Evolutionary conservation across 176 grass and related monocot genomes (phyloP), one percentile per base, ranked within the genome.

Genomic region (Rhynchospora tenuis): DNA sequence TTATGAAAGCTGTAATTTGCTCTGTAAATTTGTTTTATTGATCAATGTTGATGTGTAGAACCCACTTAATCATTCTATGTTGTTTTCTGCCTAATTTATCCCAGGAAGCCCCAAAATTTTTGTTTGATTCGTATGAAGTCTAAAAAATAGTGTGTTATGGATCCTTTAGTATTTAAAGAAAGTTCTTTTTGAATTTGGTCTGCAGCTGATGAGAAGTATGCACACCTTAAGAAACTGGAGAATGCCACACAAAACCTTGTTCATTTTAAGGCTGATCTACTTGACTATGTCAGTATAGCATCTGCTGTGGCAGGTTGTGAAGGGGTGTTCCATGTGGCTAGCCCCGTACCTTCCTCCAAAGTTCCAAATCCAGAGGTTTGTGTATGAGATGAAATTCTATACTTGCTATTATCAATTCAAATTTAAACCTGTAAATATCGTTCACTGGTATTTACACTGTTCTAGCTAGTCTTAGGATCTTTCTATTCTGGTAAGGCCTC

Each of bases 301-400:
- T 61, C 66, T 2, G 81, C 89, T 55, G 71, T 97, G 66, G 59
- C 85, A 46, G 89, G 87, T 72, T 93, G 91, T 38, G 84, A 81
- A 43, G 91, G 84, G 28, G 86, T 97, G 17, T 93, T 97, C 84
- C 91, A 97, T 73, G 84, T 88, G 54, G 94, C 91, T 5, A 89
- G 94, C 72, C 86, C 91, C 33, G 89, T 91, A 42, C 91, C 84
- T 26, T 2, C 71, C 17, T 9, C 11, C 84, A 90, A 88, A 44
- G 60, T 84, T 23, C 22, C 68, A 1, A 86, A 97, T 44, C 91
- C 89, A 12, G 89, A 91, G 90, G 67, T 46, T 45, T 8, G 8
- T 27, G 3, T 0, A 10, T 3, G 22, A 19, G 8, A 60, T 20
- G 19, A 60, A 20, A 10, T 63, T 22, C 8, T 33, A 14, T 66